A percentile compares a stretch with the other conserved stretches of the same genome.
Conservation (phyloP, 179 eudicot genomes). For the Beta corolliflora region DNA sequence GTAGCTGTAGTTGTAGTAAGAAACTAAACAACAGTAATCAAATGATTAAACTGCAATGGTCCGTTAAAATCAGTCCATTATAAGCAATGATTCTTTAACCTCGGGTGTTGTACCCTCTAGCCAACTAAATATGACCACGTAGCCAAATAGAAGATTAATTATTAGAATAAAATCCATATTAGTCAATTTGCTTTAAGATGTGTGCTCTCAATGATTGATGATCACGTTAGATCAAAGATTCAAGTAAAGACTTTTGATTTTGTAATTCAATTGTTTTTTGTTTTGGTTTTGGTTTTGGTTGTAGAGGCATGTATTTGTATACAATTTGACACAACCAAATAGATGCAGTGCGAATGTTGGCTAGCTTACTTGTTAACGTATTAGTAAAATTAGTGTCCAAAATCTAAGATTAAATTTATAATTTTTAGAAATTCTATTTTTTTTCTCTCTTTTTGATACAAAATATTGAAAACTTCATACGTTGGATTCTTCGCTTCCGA, state of each 20-base stretch:
- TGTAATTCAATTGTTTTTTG: not conserved
- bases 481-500: too few relatives aligned
- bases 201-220: constrained; percentile 44
- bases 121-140: constrained; percentile 26
- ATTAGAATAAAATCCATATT: not conserved
- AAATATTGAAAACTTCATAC: too few relatives aligned
- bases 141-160: not conserved
- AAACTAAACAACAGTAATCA: not conserved
- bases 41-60: constrained; percentile 23
- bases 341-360: too few relatives aligned
- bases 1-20: not conserved
- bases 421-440: too few relatives aligned
- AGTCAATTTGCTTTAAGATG: constrained; percentile 33
- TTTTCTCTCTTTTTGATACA: too few relatives aligned
- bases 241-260: constrained; percentile 16
- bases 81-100: constrained; percentile 10
- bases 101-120: constrained; percentile 9
- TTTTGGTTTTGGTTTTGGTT: not conserved
- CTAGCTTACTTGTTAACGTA: too few relatives aligned
- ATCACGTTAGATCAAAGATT: constrained; percentile 35
- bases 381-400: too few relatives aligned
- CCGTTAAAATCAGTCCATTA: constrained; percentile 13
- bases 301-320: not conserved
- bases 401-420: too few relatives aligned
- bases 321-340: not conserved